Base-by-base conservation (phyloP, 1,284 basidiomycete species). In the Fomes fomentarius region DNA sequence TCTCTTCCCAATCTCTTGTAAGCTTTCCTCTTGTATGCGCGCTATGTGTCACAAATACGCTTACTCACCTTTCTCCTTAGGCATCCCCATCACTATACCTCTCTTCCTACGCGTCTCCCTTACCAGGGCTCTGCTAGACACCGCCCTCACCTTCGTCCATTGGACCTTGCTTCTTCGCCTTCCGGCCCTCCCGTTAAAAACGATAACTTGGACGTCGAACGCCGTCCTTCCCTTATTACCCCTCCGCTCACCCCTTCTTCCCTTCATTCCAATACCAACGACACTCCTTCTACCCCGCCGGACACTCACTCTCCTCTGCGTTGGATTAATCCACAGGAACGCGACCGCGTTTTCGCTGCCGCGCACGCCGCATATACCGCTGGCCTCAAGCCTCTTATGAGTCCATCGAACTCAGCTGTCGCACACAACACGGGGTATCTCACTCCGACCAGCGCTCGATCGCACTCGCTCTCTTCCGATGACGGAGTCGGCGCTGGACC, bases 161-260 rank as follows among this genome's bases (percentile, higher is more conserved):
- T 69, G 26, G 68, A 69, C 50, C 58, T 69, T 33, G 68, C 68
- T 15, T 61, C 65, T 10, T 55, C 64, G 15, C 59, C 61, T 11
- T 45, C 57, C 6, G 50, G 61, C 9, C 51, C 64, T 15, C 63
- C 64, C 10, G 47, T 57, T 22, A 58, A 57, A 52, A 48, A 35
- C 50, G 44, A 57, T 43, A 25, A 28, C 15, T 43, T 45, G 22
- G 52, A 56, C 44, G 52, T 52, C 21, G 52, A 63, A 8, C 57
- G 57, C 43, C 63, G 62, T 31, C 47, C 56, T 5, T 31, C 51
- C 1, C 52, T 62, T 10, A 58, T 68, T 33, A 71, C 69, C 2
- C 69, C 69, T 15, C 69, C 69, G 4, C 62, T 71, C 34, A 71
- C 69, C 1, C 69, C 69, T 1, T 68, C 68, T 1, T 66, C 66